These are phyloP conservation scores for Canariomyces notabilis DNA, from an alignment of 2,329 filamentous ascomycete species.

Conservation along the genomic window DNA sequence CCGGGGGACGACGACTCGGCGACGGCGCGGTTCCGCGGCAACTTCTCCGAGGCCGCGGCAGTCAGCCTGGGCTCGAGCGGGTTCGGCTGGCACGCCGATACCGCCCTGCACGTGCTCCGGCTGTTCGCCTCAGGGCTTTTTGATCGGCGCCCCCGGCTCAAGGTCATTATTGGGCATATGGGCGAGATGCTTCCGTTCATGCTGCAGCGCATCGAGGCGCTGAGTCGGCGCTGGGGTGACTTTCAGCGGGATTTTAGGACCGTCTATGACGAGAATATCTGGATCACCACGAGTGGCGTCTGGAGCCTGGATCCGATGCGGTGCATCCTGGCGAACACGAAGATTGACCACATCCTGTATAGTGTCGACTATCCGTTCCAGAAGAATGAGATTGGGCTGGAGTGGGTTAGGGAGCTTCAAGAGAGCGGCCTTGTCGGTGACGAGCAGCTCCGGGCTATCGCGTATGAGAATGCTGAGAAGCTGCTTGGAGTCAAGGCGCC, in stretches of 20 bases:
- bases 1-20: conserved; percentile 30
- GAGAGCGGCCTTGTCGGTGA: conserved; percentile 44
- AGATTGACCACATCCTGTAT: conserved; percentile 48
- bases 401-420: conserved; percentile 44
- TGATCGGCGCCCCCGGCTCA: conserved; percentile 48
- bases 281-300: conserved; percentile 52
- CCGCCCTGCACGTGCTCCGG: conserved; percentile 43
- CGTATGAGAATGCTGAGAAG: conserved; percentile 46
- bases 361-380: conserved; percentile 55
- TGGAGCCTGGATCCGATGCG: conserved; percentile 46
- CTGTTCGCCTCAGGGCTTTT: conserved; percentile 51
- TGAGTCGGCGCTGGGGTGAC: conserved; percentile 29
- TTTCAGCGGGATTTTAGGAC: conserved; percentile 37
- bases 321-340: conserved; percentile 39
- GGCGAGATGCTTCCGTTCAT: conserved; percentile 51
- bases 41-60: conserved; percentile 28
- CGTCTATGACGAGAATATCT: conserved; percentile 53
- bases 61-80: conserved; percentile 36
- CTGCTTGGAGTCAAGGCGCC: conserved; percentile 31
- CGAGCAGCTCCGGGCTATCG: conserved; percentile 45
- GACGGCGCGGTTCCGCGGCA: conserved; percentile 27
- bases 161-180: conserved; percentile 51
- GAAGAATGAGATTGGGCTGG: conserved; percentile 42
- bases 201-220: conserved; percentile 40
- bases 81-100: conserved; percentile 48